phyloP scores from a whole-genome alignment of 208 protist genomes.

The Ichthyophonus hoferi region DNA sequence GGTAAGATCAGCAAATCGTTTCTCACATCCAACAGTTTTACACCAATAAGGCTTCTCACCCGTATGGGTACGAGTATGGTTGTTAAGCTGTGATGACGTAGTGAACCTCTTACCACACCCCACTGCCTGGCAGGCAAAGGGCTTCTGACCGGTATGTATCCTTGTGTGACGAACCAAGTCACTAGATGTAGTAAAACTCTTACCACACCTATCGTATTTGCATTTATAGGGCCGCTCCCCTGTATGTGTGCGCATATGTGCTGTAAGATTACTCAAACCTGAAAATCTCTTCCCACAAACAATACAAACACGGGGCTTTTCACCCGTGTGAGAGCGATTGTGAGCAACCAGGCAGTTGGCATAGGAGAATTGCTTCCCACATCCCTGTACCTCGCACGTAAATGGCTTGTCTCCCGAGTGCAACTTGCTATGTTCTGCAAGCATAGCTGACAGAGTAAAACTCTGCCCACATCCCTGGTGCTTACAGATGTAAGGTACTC shows the following conservation, averaged over 20 bases:
- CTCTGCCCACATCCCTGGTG: not conserved
- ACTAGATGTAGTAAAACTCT: not conserved
- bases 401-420: constrained; percentile 44
- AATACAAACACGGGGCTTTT: not conserved
- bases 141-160: constrained; percentile 25
- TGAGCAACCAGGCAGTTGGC: constrained; percentile 27
- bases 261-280: not conserved
- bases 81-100: not conserved
- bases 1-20: not conserved
- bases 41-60: constrained; percentile 23
- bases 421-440: constrained; percentile 6
- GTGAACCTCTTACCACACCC: constrained; percentile 1
- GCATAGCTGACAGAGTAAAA: not conserved
- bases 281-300: constrained; percentile 19
- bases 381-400: not conserved
- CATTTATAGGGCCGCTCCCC: constrained; percentile 27
- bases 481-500: not conserved
- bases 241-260: constrained; percentile 32
- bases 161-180: constrained; percentile 18
- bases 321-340: constrained; percentile 25
- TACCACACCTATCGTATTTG: not conserved
- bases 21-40: not conserved
- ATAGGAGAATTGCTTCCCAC: constrained; percentile 24
- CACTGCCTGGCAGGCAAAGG: not conserved
- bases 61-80: constrained; percentile 29